Base-by-base conservation (phyloP, 2,329 filamentous ascomycete species). In the Proliferodiscus dingleyae region DNA sequence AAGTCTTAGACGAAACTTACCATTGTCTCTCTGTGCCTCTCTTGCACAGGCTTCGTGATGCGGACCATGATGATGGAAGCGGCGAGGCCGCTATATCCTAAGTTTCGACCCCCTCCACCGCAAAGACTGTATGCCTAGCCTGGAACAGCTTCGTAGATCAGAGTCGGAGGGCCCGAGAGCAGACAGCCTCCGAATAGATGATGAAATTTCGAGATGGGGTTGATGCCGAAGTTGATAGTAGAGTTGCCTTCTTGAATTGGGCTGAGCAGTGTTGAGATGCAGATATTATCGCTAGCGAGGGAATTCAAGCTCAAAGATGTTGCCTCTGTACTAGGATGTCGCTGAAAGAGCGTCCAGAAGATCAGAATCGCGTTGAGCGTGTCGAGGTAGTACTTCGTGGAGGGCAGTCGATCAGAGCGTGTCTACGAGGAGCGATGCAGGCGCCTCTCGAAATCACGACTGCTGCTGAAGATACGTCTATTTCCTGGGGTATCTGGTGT, bases 11-110 rank as follows among this genome's bases (percentile, higher is more conserved):
- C 15, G 16, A 33, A 34, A 65, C 76, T 66, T 70, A 85, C 81
- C 73, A 83, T 61, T 23, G 78, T 83, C 68, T 84, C 81, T 68
- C 72, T 74, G 64, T 85, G 81, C 70, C 83, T 84, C 49, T 73
- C 63, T 68, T 82, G 80, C 70, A 83, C 80, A 56, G 72, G 69
- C 70, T 84, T 85, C 47, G 74, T 79, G 61, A 85, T 84, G 69
- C 80, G 83, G 63, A 77, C 81, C 81, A 85, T 85, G 60, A 57
- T 80, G 73, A 71, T 64, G 62, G 65, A 66, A 65, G 78, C 78
- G 78, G 79, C 76, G 69, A 66, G 67, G 77, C 78, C 77, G 77
- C 78, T 52, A 49, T 46, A 52, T 49, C 47, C 49, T 57, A 45
- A 43, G 41, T 50, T 53, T 49, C 47, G 36, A 52, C 74, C 77